These are phyloP conservation scores for Hemerocallis citrina DNA, from an alignment of 106 monocot genomes.

Conservation along the genomic window DNA sequence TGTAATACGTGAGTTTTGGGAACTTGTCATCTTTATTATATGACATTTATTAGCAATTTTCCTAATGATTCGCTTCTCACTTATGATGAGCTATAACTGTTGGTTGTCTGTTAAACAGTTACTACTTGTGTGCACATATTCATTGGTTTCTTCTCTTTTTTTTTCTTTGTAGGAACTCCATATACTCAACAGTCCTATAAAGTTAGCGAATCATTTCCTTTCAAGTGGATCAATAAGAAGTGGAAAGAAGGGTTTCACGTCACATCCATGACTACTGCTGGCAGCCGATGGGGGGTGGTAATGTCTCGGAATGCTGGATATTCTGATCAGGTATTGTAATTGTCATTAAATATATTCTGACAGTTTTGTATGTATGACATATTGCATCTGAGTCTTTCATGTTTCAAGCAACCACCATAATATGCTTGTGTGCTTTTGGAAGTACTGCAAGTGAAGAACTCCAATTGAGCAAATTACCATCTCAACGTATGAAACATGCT, in stretches of 20 bases:
- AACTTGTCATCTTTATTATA: too few relatives aligned
- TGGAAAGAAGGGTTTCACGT: constrained; percentile 99
- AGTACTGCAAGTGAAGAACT: too few relatives aligned
- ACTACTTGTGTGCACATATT: neutral
- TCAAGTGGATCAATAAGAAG: constrained; percentile 98
- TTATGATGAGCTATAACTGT: too few relatives aligned
- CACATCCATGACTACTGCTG: constrained; percentile 93
- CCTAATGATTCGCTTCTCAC: too few relatives aligned
- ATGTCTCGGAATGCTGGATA: constrained; percentile 93
- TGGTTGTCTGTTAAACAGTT: neutral
- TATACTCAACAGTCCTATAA: constrained; percentile 95
- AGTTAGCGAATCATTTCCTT: constrained; percentile 97
- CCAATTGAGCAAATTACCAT: neutral
- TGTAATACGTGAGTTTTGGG: too few relatives aligned
- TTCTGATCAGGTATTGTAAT: constrained; percentile 63
- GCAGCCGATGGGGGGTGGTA: constrained; percentile 84
- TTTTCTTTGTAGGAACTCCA: constrained; percentile 56
- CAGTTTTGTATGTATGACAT: neutral
- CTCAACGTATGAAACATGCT: neutral
- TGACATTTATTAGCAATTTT: too few relatives aligned
- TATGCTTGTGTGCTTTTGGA: neutral
- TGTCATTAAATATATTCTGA: neutral
- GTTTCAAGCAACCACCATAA: neutral
- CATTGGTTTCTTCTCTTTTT: neutral
- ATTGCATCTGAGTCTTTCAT: neutral